Percentiles rank a stretch among this genome's conserved stretches.
These are phyloP conservation scores for Torulaspora delbrueckii DNA, from an alignment of 805 yeast species.

Conservation along the genomic window DNA sequence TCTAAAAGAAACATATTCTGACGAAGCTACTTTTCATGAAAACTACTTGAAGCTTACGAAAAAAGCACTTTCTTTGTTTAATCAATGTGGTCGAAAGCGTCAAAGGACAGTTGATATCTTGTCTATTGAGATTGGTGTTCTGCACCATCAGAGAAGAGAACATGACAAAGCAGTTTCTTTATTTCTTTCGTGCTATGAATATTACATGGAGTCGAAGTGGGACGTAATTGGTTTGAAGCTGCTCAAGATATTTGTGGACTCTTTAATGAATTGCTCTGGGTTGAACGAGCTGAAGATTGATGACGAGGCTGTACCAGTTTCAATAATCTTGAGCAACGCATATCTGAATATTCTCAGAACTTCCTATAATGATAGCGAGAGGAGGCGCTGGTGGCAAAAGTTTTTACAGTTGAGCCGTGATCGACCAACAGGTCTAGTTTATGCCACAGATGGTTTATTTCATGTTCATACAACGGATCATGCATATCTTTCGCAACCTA, in stretches of 20 bases:
- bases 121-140: conserved; percentile 71
- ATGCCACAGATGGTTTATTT: conserved; percentile 26
- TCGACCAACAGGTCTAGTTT: conserved; percentile 17
- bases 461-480: conserved; percentile 8
- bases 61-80: conserved; percentile 20
- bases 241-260: conserved; percentile 61
- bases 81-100: conserved; percentile 33
- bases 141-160: conserved; percentile 54
- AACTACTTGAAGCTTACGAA: conserved; percentile 53
- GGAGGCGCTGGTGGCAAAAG: conserved; percentile 25
- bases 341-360: conserved; percentile 28
- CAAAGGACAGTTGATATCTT: conserved; percentile 66
- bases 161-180: conserved; percentile 58
- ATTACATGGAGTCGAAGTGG: conserved; percentile 72
- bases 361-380: conserved; percentile 15
- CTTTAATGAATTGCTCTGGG: conserved; percentile 42
- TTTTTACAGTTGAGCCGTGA: conserved; percentile 22
- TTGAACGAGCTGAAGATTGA: conserved; percentile 22
- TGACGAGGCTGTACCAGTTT: conserved; percentile 24
- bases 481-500: conserved; percentile 13
- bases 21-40: conserved; percentile 25
- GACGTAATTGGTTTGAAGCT: conserved; percentile 59
- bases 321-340: conserved; percentile 29
- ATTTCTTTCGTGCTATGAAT: conserved; percentile 62
- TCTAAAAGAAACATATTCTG: conserved; percentile 14